Conservation (phyloP, 164 flowering plant species). For the Magnolia changhungtana region DNA sequence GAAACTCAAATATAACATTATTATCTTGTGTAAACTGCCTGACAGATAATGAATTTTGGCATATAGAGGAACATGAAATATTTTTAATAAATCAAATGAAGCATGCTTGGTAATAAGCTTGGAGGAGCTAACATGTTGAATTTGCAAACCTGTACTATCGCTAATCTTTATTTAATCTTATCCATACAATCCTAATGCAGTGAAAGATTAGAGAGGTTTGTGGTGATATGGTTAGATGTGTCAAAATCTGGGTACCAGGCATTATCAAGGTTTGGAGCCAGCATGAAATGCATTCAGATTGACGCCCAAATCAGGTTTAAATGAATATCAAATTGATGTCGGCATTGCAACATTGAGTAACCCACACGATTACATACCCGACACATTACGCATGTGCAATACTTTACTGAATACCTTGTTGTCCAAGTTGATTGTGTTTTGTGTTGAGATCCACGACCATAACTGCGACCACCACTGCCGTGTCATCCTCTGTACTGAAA, state of each 20-base stretch:
- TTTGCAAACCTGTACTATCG: background rate
- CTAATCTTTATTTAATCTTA: background rate
- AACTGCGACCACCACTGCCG: background rate
- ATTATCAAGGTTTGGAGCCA: background rate
- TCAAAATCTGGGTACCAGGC: conserved; percentile 1
- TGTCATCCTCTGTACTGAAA: too few relatives aligned
- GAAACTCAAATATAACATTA: background rate
- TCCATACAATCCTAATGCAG: background rate
- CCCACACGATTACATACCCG: background rate
- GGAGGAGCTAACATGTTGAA: background rate
- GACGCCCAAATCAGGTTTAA: background rate
- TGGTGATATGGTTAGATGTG: background rate
- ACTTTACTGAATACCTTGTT: background rate
- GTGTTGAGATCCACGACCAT: background rate
- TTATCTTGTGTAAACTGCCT: background rate
- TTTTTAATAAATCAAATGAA: background rate
- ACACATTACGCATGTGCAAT: background rate
- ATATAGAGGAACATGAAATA: background rate
- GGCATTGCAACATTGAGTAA: background rate
- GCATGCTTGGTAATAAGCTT: background rate
- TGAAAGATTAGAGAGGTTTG: background rate
- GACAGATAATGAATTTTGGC: background rate
- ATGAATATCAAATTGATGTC: background rate
- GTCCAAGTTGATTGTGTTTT: background rate
- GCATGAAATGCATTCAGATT: background rate